A percentile compares a stretch with the other conserved stretches of the same genome.
Conservation (phyloP, 352 stramenopile genomes). For the Globisporangium barbulae region DNA sequence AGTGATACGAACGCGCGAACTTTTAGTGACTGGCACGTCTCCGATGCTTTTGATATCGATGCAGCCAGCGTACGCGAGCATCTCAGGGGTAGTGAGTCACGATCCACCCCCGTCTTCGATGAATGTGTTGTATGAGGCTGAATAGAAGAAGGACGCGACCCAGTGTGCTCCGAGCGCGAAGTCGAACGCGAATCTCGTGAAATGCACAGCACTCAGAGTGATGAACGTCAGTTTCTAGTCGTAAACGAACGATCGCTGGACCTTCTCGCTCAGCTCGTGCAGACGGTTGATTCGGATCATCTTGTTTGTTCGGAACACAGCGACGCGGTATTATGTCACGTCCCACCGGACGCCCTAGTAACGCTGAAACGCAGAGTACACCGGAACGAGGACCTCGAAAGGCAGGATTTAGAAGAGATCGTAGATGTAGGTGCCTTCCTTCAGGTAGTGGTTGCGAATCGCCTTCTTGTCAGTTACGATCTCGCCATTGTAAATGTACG, state of each 20-base stretch:
- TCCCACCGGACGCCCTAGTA: conserved; percentile 1
- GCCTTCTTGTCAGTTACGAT: conserved; percentile 22
- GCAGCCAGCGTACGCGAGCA: conserved; percentile 28
- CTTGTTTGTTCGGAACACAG: conserved; percentile 21
- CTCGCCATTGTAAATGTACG: conserved; percentile 31
- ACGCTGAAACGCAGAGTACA: conserved; percentile 2
- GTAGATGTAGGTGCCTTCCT: conserved; percentile 27
- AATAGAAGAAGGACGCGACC: conserved; percentile 27
- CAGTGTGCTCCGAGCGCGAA: conserved; percentile 28
- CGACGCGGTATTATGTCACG: conserved; percentile 18
- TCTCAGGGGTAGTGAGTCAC: conserved; percentile 22
- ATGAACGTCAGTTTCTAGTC: conserved; percentile 15
- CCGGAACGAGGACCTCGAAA: conserved; percentile 23
- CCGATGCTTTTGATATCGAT: conserved; percentile 19
- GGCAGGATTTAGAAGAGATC: conserved; percentile 31
- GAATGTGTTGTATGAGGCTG: conserved; percentile 18
- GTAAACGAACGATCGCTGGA: conserved; percentile 22
- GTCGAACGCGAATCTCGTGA: conserved; percentile 19
- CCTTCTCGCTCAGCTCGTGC: conserved; percentile 17
- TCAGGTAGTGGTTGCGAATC: conserved; percentile 30
- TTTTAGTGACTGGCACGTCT: conserved; percentile 19
- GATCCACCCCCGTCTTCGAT: conserved; percentile 14
- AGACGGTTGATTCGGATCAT: conserved; percentile 20
- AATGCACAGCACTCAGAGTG: conserved; percentile 15
- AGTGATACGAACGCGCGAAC: conserved; percentile 34